A percentile compares a stretch with the other conserved stretches of the same genome.
Evolutionary conservation across 208 protist species (phyloP).

Genomic region (Leishmania gerbilli): DNA sequence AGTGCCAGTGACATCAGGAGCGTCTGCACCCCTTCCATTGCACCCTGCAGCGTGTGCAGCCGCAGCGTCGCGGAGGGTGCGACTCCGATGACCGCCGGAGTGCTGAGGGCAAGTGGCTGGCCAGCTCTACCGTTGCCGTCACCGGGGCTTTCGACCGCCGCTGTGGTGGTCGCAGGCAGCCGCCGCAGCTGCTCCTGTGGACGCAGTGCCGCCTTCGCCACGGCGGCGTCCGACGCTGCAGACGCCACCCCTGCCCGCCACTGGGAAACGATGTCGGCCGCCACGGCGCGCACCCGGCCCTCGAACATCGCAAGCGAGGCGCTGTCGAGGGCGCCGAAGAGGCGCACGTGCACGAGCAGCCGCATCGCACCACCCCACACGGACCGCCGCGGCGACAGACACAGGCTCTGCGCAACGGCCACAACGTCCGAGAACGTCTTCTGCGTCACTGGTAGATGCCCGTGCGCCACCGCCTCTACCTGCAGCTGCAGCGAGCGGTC

Average conservation of each 20-base stretch:
- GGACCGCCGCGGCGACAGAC: conserved; percentile 16
- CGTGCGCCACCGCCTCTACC: conserved; percentile 20
- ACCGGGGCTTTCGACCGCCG: neutral
- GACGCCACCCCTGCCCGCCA: neutral
- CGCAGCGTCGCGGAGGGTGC: neutral
- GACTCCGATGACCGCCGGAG: neutral
- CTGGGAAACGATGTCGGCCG: conserved; percentile 4
- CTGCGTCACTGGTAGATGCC: conserved; percentile 22
- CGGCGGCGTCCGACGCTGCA: neutral
- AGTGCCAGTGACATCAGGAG: conserved; percentile 4
- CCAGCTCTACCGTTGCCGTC: neutral
- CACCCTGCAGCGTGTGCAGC: conserved; percentile 21
- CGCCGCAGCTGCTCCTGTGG: neutral
- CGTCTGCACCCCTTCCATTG: conserved; percentile 7
- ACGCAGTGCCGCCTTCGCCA: neutral
- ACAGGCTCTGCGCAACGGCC: conserved; percentile 15
- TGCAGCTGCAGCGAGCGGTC: conserved; percentile 26
- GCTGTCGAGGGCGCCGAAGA: conserved; percentile 12
- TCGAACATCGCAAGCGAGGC: conserved; percentile 8
- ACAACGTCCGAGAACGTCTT: conserved; percentile 16
- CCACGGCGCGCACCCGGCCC: conserved; percentile 13
- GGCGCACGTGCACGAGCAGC: conserved; percentile 8
- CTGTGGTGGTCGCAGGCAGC: neutral
- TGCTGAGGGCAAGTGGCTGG: neutral
- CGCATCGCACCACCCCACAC: conserved; percentile 10